Evolutionary conservation across 2,329 filamentous ascomycete genomes (phyloP), one percentile per base, ranked within the genome.

Genomic region (Bipolaris sorokiniana): DNA sequence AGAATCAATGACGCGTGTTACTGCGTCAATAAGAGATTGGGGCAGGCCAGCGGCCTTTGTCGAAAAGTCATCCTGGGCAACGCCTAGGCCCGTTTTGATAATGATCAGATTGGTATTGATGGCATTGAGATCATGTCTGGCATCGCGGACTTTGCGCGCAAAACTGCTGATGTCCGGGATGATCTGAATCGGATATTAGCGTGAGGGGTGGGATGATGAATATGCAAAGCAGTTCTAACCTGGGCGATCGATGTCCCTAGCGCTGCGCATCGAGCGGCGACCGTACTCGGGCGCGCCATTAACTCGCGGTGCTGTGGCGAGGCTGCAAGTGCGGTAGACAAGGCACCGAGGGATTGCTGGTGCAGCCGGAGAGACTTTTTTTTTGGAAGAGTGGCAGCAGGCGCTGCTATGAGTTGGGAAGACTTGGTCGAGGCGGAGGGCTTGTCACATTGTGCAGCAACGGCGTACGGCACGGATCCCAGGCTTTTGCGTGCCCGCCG

Each of bases 191-290:
- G 44, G 34, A 7, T 23, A 28, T 70, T 51, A 68, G 61, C 46
- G 51, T 51, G 46, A 57, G 38, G 44, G 49, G 38, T 20, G 49
- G 42, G 38, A 48, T n/a, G 48, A 53, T 18, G 38, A 37, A 46
- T 40, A 38, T 58, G 16, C 26, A 37, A 33, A 54, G 45, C 31
- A 53, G 61, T 58, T 59, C 51, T 44, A 28, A 68, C 72, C 68
- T 73, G 68, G 20, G 65, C 64, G 48, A 74, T 70, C 9, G 65
- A 69, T 48, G 65, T 68, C 51, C 68, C 66, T 58, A 74, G 57
- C 20, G 70, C 69, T 53, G 70, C 70, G 59, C 72, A 74, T 62
- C 72, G 67, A 45, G 72, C 71, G 40, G 70, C 71, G 51, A 74
- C 53, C 18, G 67, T 73, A 58, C 65, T 73, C 42, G 62, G 53